Evolutionary conservation across 2,329 filamentous ascomycete species (phyloP).

Genomic region (Scytalidium sp.): DNA sequence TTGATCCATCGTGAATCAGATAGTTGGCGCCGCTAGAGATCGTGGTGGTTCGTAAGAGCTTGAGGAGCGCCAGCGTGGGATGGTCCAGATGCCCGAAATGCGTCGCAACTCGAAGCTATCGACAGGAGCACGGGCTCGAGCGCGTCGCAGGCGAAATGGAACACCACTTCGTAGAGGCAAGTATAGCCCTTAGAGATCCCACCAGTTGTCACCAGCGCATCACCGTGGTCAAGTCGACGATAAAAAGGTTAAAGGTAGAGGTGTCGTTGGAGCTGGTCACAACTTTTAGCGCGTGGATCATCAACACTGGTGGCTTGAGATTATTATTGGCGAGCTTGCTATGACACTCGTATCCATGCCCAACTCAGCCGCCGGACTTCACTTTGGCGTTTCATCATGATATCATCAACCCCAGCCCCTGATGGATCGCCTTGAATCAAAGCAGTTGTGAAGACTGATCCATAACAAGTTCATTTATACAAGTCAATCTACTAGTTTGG

Average conservation of each 20-base stretch:
- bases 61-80: conserved; percentile 5
- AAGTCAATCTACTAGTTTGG: too few relatives aligned
- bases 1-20: conserved; percentile 49
- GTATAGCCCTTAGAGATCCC: conserved; percentile 19
- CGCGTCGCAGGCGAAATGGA: conserved; percentile 21
- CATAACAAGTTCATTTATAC: too few relatives aligned
- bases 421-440: too few relatives aligned
- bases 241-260: conserved; percentile 3
- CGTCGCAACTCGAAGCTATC: conserved; percentile 6
- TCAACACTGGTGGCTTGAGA: neutral
- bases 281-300: neutral
- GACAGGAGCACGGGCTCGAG: conserved; percentile 12
- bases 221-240: conserved; percentile 7
- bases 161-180: conserved; percentile 23
- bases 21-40: conserved; percentile 5
- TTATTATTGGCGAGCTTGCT: neutral
- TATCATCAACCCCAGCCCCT: too few relatives aligned
- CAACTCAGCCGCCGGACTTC: neutral
- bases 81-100: conserved; percentile 4
- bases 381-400: neutral
- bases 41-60: conserved; percentile 1
- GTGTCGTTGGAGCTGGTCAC: neutral
- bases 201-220: conserved; percentile 27
- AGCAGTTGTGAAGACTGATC: too few relatives aligned
- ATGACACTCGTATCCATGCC: neutral